These are phyloP conservation scores for Mycosphaerella arachidis DNA, from an alignment of 2,329 filamentous ascomycete genomes.

Conservation along the genomic window DNA sequence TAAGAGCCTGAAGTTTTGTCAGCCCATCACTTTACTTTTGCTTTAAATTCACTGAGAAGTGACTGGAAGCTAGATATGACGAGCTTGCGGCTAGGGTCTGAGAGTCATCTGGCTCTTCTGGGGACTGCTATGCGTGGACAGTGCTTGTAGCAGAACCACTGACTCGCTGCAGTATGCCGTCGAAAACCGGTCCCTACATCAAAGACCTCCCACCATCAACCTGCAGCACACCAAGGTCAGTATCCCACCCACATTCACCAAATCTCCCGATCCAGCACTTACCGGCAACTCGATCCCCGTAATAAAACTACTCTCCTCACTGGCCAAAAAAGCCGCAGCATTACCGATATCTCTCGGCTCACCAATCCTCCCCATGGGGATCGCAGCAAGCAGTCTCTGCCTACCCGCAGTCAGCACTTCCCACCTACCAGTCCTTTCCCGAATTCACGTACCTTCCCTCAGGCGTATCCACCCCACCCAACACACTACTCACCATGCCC, in stretches of 20 bases:
- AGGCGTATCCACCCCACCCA: slow-evolving; percentile 19
- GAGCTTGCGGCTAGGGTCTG: no score
- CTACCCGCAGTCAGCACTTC: no score
- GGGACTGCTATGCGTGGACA: no score
- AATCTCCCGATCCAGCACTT: neutral
- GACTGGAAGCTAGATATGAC: no score
- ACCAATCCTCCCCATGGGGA: slow-evolving; percentile 26
- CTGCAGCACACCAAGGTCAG: neutral
- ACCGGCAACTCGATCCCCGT: slow-evolving; percentile 21
- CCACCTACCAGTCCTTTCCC: no score
- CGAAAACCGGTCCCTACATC: neutral
- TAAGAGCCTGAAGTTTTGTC: no score
- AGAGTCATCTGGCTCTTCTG: no score
- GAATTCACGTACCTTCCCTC: slow-evolving; percentile 11
- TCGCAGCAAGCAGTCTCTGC: slow-evolving; percentile 8
- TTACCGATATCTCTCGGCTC: slow-evolving; percentile 25
- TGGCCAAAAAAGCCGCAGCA: slow-evolving; percentile 27
- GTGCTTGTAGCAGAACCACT: no score
- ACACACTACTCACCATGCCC: slow-evolving; percentile 25
- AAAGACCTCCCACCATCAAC: neutral
- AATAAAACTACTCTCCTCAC: slow-evolving; percentile 28
- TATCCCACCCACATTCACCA: neutral
- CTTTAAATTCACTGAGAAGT: no score
- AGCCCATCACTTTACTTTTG: no score
- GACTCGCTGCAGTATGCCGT: no score